Base-by-base conservation (phyloP, 768 basidiomycete species). In the Agaricus bisporus region DNA sequence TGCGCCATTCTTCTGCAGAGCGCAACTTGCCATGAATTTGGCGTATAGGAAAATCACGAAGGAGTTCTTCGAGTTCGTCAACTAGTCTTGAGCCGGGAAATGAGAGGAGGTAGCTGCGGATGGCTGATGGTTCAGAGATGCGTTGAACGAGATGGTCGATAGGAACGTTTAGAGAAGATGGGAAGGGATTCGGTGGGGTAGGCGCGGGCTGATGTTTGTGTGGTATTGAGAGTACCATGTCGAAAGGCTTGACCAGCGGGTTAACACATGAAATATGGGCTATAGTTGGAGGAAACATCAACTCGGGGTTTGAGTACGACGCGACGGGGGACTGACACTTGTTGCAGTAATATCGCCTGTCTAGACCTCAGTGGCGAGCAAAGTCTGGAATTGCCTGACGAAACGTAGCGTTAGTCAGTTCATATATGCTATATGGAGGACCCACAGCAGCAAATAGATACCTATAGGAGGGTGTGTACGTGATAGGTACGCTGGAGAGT, bases 361-460 rank as follows among this genome's bases (percentile, higher is more conserved):
- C 22, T 22, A 22, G 22, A 22, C 22, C 22, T 22, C 41, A 20
- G 22, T 1, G 11, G 45, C 12, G 42, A n/a, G 41, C 42, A 26
- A 9, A 9, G 14, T 43, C 42, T 2, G 32, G 35, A 43, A 25
- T 10, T 20, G 41, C 43, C 41, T 48, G 42, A 49, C 64, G 67
- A 61, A 11, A 11, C 4, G 32, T 6, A 65, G 64, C 64, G 61
- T 61, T 64, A 60, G 63, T 67, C 68, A 68, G 60, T 61, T 61
- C 65, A 73, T 70, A 68, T 69, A 32, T 7, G 32, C 32, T 32
- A 67, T 64, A 61, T 57, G 11, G 36, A 57, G 49, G 59, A 59
- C 70, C 70, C 69, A 70, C 70, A 72, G 63, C 50, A 62, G 63
- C 64, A 69, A 71, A 69, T 63, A 66, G 57, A 61, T 63, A 64